phyloP scores from a whole-genome alignment of 2,329 filamentous ascomycete species.

The Neophaeococcomyces aloes region DNA sequence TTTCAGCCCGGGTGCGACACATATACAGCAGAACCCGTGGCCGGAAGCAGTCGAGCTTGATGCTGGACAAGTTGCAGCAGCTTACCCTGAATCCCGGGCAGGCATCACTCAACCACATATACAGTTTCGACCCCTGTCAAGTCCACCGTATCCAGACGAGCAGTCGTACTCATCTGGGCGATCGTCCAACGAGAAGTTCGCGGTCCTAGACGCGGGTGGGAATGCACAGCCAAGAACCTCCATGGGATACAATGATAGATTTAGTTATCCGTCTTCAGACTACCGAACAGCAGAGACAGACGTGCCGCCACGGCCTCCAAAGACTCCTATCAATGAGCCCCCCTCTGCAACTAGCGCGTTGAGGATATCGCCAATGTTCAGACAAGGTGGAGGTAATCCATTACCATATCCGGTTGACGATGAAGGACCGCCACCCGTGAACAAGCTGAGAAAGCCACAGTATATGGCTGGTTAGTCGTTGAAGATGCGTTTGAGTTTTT shows the following conservation, averaged over 20 bases:
- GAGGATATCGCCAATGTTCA: slow-evolving; percentile 8
- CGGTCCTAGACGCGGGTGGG: slow-evolving; percentile 47
- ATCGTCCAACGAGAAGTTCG: slow-evolving; percentile 59
- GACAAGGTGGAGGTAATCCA: slow-evolving; percentile 22
- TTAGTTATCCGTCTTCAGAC: slow-evolving; percentile 18
- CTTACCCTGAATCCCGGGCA: slow-evolving; percentile 26
- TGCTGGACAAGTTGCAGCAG: slow-evolving; percentile 40
- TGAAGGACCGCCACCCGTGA: slow-evolving; percentile 70
- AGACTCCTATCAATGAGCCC: slow-evolving; percentile 51
- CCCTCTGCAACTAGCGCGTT: slow-evolving; percentile 28
- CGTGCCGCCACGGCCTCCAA: slow-evolving; percentile 63
- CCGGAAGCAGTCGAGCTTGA: slow-evolving; percentile 49
- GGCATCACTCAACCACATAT: slow-evolving; percentile 21
- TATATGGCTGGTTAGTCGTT: slow-evolving; percentile 43
- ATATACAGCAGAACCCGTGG: slow-evolving; percentile 31
- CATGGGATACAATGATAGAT: slow-evolving; percentile 27
- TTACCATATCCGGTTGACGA: slow-evolving; percentile 75
- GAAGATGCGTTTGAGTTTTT: not conserved
- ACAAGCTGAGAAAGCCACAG: slow-evolving; percentile 76
- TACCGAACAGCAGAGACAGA: slow-evolving; percentile 10
- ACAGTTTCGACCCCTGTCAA: slow-evolving; percentile 13
- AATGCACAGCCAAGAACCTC: slow-evolving; percentile 19
- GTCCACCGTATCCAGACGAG: slow-evolving; percentile 28
- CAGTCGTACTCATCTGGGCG: slow-evolving; percentile 26
- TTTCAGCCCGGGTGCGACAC: slow-evolving; percentile 25